phyloP scores from a whole-genome alignment of 192 early-diverging fungal species.

The Gaertneriomyces sp. region DNA sequence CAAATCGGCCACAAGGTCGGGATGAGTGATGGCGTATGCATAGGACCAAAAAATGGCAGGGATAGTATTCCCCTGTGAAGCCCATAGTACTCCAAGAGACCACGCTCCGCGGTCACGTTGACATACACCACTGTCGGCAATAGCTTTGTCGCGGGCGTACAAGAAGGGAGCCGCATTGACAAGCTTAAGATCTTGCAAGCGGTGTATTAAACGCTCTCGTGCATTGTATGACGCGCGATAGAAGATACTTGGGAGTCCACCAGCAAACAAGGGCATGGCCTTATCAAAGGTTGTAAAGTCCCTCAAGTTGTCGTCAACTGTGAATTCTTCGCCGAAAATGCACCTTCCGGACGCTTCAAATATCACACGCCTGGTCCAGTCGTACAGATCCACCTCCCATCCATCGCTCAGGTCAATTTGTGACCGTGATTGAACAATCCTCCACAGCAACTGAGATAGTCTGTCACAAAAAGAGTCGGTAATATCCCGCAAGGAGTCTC shows the following conservation, averaged over 20 bases:
- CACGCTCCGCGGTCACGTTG: not conserved
- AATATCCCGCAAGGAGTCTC: not conserved
- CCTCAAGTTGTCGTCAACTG: not conserved
- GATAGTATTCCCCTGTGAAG: constrained; percentile 4
- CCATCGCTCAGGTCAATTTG: not conserved
- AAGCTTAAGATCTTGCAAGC: not conserved
- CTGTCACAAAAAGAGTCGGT: not conserved
- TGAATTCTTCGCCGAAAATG: not conserved
- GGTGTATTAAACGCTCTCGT: not conserved
- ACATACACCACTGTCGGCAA: not conserved
- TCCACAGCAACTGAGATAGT: not conserved
- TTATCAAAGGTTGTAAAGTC: not conserved
- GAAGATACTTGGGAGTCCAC: not conserved
- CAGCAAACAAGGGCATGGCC: not conserved
- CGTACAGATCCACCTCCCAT: not conserved
- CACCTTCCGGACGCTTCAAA: not conserved
- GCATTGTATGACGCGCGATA: not conserved
- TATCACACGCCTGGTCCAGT: not conserved
- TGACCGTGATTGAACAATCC: not conserved
- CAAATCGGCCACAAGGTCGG: not conserved
- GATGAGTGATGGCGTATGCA: not conserved
- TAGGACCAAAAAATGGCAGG: not conserved
- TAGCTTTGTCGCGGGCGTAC: not conserved
- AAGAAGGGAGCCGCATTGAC: not conserved
- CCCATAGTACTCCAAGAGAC: not conserved